Evolutionary conservation across 805 yeast species (phyloP), one percentile per base, ranked within the genome.

Genomic region (Debaryomyces hansenii): DNA sequence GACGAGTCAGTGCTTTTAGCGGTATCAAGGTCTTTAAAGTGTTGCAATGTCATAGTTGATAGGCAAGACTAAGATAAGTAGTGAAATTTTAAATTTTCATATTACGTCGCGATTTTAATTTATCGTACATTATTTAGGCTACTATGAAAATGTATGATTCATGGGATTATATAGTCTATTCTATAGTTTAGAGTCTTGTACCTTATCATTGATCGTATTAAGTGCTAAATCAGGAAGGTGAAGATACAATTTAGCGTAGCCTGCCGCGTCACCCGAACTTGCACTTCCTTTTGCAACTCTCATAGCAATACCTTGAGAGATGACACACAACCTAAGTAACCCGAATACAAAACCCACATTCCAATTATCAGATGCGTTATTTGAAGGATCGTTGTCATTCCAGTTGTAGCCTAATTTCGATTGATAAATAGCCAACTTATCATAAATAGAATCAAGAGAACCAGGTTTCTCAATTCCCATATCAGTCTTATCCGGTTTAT

Each of bases 241-340:
- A 14, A 64, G 65, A 51, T 72, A 72, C 36, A 70, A 54, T 2
- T 51, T 44, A 2, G 74, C 80, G 16, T 69, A 63, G 1, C 59
- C 59, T 5, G 62, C 62, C 2, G 85, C 85, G 45, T 71, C 65
- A 0, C 79, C 79, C 37, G 80, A 74, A 21, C 80, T 74, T 1
- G 85, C 84, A 32, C 72, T 75, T 9, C 85, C 85, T 42, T 69
- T 63, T 9, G 69, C 65, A 1, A 70, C 66, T 43, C 86, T 66
- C 66, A 82, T 80, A 4, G 81, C 82, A 41, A 82, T 80, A 2
- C 87, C 87, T 51, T 82, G 87, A 14, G 77, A 67, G 45, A 82
- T 82, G 14, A 82, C 85, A 47, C 78, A 70, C 15, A 81, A 67
- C 18, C 87, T 63, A 33, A 79, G 69, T 34, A 80, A 63, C 0